Conservation (phyloP, 768 basidiomycete genomes). For the Cubamyces lactineus region DNA sequence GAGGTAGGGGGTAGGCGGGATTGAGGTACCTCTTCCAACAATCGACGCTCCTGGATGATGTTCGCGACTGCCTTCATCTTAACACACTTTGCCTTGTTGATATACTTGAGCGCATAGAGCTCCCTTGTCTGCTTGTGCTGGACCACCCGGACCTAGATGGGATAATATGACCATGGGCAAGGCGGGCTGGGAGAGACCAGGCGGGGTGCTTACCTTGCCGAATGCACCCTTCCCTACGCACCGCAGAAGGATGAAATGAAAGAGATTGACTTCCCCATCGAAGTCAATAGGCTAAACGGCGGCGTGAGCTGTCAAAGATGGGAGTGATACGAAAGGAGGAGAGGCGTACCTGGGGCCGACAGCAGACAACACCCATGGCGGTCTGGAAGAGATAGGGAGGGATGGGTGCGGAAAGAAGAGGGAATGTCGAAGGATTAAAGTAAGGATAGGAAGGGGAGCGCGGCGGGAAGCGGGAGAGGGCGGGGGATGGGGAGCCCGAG, state of each 20-base stretch:
- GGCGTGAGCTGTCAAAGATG: neutral
- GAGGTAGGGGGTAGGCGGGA: neutral
- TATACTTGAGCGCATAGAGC: constrained; percentile 97
- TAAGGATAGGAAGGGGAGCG: constrained; percentile 14
- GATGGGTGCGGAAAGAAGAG: constrained; percentile 7
- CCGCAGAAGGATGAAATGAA: constrained; percentile 92
- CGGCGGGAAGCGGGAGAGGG: constrained; percentile 7
- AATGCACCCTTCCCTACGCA: constrained; percentile 99
- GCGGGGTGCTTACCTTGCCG: constrained; percentile 75
- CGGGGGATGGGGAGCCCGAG: constrained; percentile 20
- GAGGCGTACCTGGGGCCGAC: constrained; percentile 70
- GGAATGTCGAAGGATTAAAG: constrained; percentile 12
- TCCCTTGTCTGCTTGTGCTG: constrained; percentile 99
- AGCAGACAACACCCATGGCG: constrained; percentile 83
- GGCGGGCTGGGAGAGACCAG: constrained; percentile 18
- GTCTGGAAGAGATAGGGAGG: constrained; percentile 26
- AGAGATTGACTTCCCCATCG: constrained; percentile 93
- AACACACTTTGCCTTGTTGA: constrained; percentile 97
- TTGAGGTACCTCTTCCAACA: constrained; percentile 86
- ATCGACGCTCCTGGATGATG: constrained; percentile 92
- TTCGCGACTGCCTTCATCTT: constrained; percentile 99
- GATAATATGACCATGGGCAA: constrained; percentile 17
- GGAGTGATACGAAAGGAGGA: constrained; percentile 1
- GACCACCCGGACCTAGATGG: constrained; percentile 88
- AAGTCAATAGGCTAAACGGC: constrained; percentile 83